Base-by-base conservation (phyloP, 306 rosid genomes). In the Vigna angularis region DNA sequence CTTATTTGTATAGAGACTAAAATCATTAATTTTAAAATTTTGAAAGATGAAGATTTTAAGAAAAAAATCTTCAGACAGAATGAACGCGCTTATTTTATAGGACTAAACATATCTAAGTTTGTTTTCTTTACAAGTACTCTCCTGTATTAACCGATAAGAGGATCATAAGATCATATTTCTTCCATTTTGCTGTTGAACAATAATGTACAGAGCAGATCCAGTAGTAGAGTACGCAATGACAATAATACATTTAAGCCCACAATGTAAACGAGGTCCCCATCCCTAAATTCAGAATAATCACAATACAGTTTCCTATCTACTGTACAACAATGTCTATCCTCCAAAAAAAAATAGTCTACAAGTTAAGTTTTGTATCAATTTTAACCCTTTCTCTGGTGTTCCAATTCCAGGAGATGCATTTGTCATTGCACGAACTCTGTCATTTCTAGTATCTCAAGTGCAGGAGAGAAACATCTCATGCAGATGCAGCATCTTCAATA, bases 261-360 rank as follows among this genome's bases (percentile, higher is more conserved):
- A 64, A 66, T 0, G 68, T 66, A 78, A 82, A 45, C 76, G 56
- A 70, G 70, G 71, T 83, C 9, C 64, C 67, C 79, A 66, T 79
- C 59, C 64, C 64, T 42, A 74, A 87, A 83, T 78, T 78, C 62
- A 62, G 71, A 70, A 52, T 82, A 70, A 52, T 82, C 80, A 63
- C 52, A 66, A 52, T 42, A 80, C 51, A 73, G 66, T 45, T 78
- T 73, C 73, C 84, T 88, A 71, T 82, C 80, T 80, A 85, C 90
- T 87, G 85, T 87, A 89, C 89, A 87, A 58, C 83, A 87, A 82
- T 45, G 65, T 71, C 88, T 44, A 74, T 80, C 64, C 67, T 71
- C 85, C 81, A 69, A 15, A 85, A 79, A 30, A 80, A 73, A 70
- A 78, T 24, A 62, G 72, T 71, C 67, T 48, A 48, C 71, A 34